Evolutionary conservation across 2,329 filamentous ascomycete species (phyloP).

Genomic region (Sclerotinia borealis): DNA sequence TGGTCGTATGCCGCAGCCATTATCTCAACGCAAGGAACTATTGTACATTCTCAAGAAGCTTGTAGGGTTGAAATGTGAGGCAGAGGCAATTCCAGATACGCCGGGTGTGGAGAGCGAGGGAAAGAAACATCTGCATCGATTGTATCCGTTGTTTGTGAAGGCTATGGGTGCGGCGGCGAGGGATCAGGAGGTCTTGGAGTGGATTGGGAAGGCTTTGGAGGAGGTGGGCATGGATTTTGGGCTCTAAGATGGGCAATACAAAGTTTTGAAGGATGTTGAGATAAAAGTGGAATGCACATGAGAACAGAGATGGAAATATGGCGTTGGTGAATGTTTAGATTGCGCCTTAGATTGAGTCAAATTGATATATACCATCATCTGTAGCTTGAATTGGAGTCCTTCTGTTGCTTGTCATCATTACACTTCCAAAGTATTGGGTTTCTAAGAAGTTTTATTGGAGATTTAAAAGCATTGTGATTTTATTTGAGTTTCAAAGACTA

Average conservation of each 20-base stretch:
- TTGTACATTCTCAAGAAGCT: constrained; percentile 63
- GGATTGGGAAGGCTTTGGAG: constrained; percentile 55
- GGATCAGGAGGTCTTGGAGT: constrained; percentile 53
- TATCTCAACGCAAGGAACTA: constrained; percentile 73
- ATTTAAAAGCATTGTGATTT: not conserved
- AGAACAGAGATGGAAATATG: not conserved
- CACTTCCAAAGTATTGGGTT: not conserved
- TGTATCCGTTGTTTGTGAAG: constrained; percentile 72
- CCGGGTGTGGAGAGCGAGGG: constrained; percentile 48
- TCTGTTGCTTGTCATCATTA: not conserved
- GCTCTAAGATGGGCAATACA: constrained; percentile 18
- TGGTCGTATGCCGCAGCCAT: constrained; percentile 81
- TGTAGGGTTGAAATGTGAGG: constrained; percentile 61
- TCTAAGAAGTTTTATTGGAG: not conserved
- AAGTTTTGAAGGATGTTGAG: constrained; percentile 2
- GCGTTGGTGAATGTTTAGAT: not conserved
- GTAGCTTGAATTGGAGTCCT: not conserved
- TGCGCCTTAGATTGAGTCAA: not conserved
- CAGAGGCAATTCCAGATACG: constrained; percentile 58
- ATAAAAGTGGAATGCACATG: not conserved
- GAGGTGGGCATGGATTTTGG: constrained; percentile 53
- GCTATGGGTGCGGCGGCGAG: constrained; percentile 55
- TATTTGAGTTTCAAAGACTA: constrained; percentile 1
- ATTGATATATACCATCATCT: not conserved
- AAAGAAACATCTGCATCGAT: constrained; percentile 69